Base-by-base conservation (phyloP, 345 rosid genomes). In the Ceriops tagal region DNA sequence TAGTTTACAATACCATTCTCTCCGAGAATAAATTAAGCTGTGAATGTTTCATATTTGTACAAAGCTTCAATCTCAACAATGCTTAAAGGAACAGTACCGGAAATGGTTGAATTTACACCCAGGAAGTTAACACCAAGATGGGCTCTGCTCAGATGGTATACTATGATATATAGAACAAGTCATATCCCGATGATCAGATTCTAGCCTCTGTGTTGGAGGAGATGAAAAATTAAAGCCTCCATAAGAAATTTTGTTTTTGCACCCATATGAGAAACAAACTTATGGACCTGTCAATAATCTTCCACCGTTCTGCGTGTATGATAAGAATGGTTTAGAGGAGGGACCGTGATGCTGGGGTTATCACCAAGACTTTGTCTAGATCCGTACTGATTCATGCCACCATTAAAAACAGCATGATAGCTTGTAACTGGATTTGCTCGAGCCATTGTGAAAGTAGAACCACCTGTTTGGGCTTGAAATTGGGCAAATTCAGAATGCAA, bases 271-370 rank as follows among this genome's bases (percentile, higher is more conserved):
- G 21, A 53, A 60, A 66, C 66, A 71, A 60, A 51, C 43, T 80
- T 80, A 89, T 0, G 97, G 97, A 81, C 96, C 99, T 0, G 85
- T 81, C 61, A 89, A 74, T 83, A 92, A 71, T 83, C 99, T 85
- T 78, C 92, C 92, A 69, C 86, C 65, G 75, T 76, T 89, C 73
- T 82, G 93, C 22, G 91, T 89, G 79, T 85, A 92, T 3, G 88
- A 64, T 85, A 84, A 65, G 95, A 83, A 73, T 78, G 85, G 78
- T 68, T 83, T 63, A 84, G 69, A 20, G 88, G 62, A 24, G 87
- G 73, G n/a, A 89, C 69, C 65, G 81, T 87, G 24, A 83, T 73
- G 37, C 71, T 67, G 6, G 57, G 93, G 28, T 83, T 75, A 62
- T 85, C 89, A 37, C 53, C 78, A 20, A 76, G 83, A 57, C 77